phyloP scores from a whole-genome alignment of 192 early-diverging fungal genomes.

The Umbelopsis sp. region DNA sequence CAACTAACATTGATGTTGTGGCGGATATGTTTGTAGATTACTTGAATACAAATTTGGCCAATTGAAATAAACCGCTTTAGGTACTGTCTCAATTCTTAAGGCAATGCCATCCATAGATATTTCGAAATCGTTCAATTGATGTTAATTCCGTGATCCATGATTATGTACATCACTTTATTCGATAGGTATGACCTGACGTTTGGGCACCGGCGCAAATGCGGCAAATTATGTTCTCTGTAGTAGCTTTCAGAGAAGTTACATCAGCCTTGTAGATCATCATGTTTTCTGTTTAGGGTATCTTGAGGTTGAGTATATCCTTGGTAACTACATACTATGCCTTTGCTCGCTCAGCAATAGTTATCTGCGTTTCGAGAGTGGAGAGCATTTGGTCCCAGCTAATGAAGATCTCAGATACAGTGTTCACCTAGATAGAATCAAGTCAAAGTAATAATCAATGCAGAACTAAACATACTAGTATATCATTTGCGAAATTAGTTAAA shows the following conservation, averaged over 20 bases:
- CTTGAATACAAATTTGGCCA: conserved; percentile 79
- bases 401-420: conserved; percentile 51
- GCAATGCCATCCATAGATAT: background rate
- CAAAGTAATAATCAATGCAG: background rate
- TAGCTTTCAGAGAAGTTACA: no score
- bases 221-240: no score
- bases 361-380: conserved; percentile 37
- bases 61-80: conserved; percentile 28
- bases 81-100: conserved; percentile 16
- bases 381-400: conserved; percentile 50
- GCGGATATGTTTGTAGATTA: conserved; percentile 90
- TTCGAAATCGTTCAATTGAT: no score
- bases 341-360: conserved; percentile 10
- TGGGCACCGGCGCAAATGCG: no score
- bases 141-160: no score
- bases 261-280: background rate
- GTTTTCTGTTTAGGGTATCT: background rate
- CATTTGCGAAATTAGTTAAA: background rate
- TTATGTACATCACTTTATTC: no score
- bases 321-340: background rate
- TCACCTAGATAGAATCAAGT: conserved; percentile 30
- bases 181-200: no score
- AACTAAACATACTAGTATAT: background rate
- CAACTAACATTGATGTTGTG: conserved; percentile 70
- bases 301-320: background rate